Evolutionary conservation across 2,329 filamentous ascomycete species (phyloP), one percentile per base, ranked within the genome.

Genomic region (Colletotrichum lini): DNA sequence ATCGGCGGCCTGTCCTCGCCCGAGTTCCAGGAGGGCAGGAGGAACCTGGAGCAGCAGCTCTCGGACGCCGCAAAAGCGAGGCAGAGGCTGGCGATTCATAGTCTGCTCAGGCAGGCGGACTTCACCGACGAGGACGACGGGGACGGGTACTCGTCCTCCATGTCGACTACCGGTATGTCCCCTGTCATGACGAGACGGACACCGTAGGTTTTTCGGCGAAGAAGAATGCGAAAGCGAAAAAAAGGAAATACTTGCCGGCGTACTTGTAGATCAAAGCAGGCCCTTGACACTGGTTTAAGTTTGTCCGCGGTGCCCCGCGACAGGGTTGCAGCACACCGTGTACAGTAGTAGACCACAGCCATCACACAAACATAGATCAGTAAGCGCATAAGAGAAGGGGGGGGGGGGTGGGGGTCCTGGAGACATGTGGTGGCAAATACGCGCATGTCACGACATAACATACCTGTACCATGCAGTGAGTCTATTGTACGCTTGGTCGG

Each of bases 71-170:
- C 75, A 9, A 73, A 70, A 13, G 72, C 72, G 10, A 66, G 76
- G 38, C 71, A 77, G 60, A 61, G 74, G 42, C 72, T 80, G 30
- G 77, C 77, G 2, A 75, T 79, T 12, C 78, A 80, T 57, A 80
- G 78, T 47, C 73, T 79, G 3, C 70, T 80, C 9, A 70, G 76
- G 2, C 75, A 75, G 45, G 76, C 74, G 9, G 72, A 73, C 10
- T 78, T 79, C 62, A 75, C 73, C 16, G 76, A 76, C 15, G 78
- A 76, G 15, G 74, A 77, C 26, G 74, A 75, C 63, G 63, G 61
- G n/a, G 67, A 73, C 18, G 60, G 52, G n/a, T 26, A 60, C 3
- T 70, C 67, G 5, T 70, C 67, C 9, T 60, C 61, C 5, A 47
- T 65, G 40, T 65, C 66, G 9, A 45, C 35, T 2, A 18, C 40